Base-by-base conservation (phyloP, 2,329 filamentous ascomycete species). In the Pestalotiopsis sp. region DNA sequence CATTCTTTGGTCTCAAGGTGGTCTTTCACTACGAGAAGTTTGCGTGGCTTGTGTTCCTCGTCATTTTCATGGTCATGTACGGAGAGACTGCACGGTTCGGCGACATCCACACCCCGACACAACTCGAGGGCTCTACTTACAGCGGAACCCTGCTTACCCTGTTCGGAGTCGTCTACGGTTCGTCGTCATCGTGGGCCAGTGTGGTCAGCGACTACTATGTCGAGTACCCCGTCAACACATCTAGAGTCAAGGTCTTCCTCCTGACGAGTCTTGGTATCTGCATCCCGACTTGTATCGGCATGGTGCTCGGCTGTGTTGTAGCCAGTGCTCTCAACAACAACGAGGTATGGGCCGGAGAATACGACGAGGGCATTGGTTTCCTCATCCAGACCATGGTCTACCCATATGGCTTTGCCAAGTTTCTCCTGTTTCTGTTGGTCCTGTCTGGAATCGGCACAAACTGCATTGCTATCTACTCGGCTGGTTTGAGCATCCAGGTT, bases 1-100 rank as follows among this genome's bases (percentile, higher is more conserved):
- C 85, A 1, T 85, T 88, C 72, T 81, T 85, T 64, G 87, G 87
- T 0, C 82, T 86, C 72, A 81, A 80, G 71, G 79, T 81, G 23
- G 80, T 88, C 58, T 81, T 87, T 69, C 70, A 81, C 5, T 87
- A 86, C 70, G 84, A 87, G 73, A 80, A 83, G 64, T 86, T 83
- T 73, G 83, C 85, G 25, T 87, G 85, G 80, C 77, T 86, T 20
- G 69, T 80, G 45, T 81, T 85, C 70, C 81, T 85, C 66, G 76
- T 82, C 66, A 81, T 86, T 65, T 86, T 86, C 73, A 73, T 86
- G 71, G 80, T 86, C 73, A 82, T 87, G 72, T 84, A 83, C 67
- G 83, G 82, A 59, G 81, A 85, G 74, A 80, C 80, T 3, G 83
- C 80, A 25, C 72, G 73, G 36, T 80, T 80, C 52, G 83, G 82